Percentiles rank a stretch among this genome's conserved stretches.
phyloP scores from a whole-genome alignment of 495 filamentous ascomycete species.

The Aspergillus baeticus region DNA sequence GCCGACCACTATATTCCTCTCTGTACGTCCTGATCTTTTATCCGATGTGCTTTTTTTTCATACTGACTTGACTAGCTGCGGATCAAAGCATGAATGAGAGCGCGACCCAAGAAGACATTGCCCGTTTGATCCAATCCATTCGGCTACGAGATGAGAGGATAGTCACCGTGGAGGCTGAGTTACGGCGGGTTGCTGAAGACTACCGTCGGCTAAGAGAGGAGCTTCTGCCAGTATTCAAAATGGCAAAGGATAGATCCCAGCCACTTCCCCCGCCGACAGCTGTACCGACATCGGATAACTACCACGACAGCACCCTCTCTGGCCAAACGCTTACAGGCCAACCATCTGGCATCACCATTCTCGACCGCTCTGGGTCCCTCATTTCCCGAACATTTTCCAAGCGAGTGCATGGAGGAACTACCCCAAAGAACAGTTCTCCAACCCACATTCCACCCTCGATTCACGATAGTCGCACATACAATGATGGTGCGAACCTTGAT shows the following conservation, averaged over 20 bases:
- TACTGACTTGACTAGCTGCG: constrained; percentile 59
- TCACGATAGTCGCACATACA: constrained; percentile 52
- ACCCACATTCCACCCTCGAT: constrained; percentile 67
- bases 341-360: constrained; percentile 35
- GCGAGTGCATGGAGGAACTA: constrained; percentile 73
- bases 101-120: constrained; percentile 88
- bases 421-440: constrained; percentile 77
- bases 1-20: constrained; percentile 91
- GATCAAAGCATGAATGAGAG: constrained; percentile 83
- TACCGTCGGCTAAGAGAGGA: constrained; percentile 85
- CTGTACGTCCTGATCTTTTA: constrained; percentile 56
- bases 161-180: constrained; percentile 71
- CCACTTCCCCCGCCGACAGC: constrained; percentile 67
- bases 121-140: constrained; percentile 82
- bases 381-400: constrained; percentile 78
- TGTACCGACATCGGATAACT: constrained; percentile 21
- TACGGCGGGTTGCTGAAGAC: constrained; percentile 79
- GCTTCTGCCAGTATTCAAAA: constrained; percentile 81
- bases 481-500: constrained; percentile 52
- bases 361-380: constrained; percentile 27
- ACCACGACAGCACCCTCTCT: constrained; percentile 28
- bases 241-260: constrained; percentile 86
- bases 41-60: constrained; percentile 1
- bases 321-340: constrained; percentile 30
- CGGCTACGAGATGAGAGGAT: constrained; percentile 85